Conservation (phyloP, 306 rosid genomes). For the Citrullus colocynthis region DNA sequence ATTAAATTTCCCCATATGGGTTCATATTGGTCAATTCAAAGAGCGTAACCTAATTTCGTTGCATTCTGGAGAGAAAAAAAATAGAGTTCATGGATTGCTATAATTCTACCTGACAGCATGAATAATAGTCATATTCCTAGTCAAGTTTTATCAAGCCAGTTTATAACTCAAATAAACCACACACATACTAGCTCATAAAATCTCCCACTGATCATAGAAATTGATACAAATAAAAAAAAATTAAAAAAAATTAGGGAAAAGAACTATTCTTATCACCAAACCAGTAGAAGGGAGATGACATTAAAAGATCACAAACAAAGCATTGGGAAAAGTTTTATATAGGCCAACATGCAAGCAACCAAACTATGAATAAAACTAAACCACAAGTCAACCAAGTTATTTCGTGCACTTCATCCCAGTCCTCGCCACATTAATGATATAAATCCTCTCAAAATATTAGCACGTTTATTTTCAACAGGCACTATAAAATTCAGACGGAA, state of each 20-base stretch:
- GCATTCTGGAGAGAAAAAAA: background rate
- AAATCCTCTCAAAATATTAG: background rate
- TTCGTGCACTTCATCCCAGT: background rate
- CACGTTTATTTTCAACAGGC: background rate
- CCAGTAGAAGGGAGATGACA: background rate
- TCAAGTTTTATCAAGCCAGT: background rate
- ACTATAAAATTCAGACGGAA: background rate
- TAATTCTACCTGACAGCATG: background rate
- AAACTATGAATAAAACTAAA: background rate
- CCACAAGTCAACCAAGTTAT: background rate
- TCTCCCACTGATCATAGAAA: background rate
- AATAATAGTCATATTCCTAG: background rate
- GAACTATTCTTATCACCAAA: background rate
- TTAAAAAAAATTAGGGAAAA: background rate
- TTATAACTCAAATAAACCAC: background rate
- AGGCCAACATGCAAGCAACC: background rate
- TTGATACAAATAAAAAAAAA: background rate
- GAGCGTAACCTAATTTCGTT: background rate
- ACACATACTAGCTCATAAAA: background rate
- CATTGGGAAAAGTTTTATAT: background rate
- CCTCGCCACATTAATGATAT: background rate
- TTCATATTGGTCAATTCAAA: background rate
- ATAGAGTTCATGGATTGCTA: background rate
- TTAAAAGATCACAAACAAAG: background rate
- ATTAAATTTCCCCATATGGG: background rate